These are phyloP conservation scores for Diaporthe citriasiana DNA, from an alignment of 2,329 filamentous ascomycete species.

Conservation along the genomic window DNA sequence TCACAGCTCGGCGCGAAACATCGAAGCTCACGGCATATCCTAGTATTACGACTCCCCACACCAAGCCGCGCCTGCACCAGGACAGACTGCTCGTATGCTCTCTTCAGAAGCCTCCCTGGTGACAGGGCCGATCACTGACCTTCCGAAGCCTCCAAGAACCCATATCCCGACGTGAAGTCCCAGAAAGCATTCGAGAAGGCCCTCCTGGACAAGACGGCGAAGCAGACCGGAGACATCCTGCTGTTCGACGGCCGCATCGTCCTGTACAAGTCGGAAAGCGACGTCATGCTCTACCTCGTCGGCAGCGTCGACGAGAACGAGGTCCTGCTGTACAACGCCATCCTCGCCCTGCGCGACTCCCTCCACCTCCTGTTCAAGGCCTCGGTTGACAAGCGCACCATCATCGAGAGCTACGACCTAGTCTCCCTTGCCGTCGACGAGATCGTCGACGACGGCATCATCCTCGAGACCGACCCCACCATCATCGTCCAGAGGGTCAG, in stretches of 20 bases:
- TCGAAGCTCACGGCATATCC: slow-evolving; percentile 36
- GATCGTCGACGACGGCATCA: slow-evolving; percentile 94
- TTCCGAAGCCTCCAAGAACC: slow-evolving; percentile 66
- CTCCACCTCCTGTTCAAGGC: slow-evolving; percentile 96
- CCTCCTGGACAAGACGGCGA: slow-evolving; percentile 93
- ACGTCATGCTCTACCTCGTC: slow-evolving; percentile 96
- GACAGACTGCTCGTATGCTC: slow-evolving; percentile 46
- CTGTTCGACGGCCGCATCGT: slow-evolving; percentile 97
- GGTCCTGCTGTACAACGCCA: slow-evolving; percentile 93
- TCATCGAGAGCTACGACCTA: slow-evolving; percentile 98
- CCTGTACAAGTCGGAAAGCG: slow-evolving; percentile 97
- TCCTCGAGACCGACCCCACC: slow-evolving; percentile 96
- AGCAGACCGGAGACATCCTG: slow-evolving; percentile 95
- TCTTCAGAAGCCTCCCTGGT: slow-evolving; percentile 39
- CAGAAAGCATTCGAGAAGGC: slow-evolving; percentile 98
- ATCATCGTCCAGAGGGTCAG: slow-evolving; percentile 94
- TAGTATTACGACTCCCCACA: slow-evolving; percentile 80
- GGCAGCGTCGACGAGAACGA: slow-evolving; percentile 96
- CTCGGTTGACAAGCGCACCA: slow-evolving; percentile 96
- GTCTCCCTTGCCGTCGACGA: slow-evolving; percentile 95
- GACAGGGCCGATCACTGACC: slow-evolving; percentile 26
- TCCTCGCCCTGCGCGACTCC: slow-evolving; percentile 90
- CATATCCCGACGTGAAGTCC: slow-evolving; percentile 90
- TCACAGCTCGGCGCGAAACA: background rate
- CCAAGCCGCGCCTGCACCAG: slow-evolving; percentile 52